Evolutionary conservation across 768 basidiomycete genomes (phyloP).

Genomic region (Tricholoma hemisulphureum): DNA sequence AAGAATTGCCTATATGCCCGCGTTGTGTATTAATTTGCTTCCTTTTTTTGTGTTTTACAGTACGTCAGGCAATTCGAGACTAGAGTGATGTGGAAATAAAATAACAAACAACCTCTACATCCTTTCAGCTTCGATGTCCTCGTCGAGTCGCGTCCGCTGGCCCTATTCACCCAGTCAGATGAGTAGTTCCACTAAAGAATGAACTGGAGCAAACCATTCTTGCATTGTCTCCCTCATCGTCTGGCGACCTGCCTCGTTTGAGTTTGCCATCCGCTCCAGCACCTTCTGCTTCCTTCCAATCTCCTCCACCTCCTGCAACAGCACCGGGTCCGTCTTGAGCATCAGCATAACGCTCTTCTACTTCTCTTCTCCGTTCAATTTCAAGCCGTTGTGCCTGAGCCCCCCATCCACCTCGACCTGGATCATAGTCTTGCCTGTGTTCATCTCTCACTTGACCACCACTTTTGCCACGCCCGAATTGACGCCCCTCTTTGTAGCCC

Average conservation of each 20-base stretch:
- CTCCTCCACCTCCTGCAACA: slow-evolving; percentile 80
- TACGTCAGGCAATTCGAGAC: not conserved
- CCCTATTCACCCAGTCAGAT: slow-evolving; percentile 35
- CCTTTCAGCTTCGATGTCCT: slow-evolving; percentile 64
- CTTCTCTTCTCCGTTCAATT: slow-evolving; percentile 73
- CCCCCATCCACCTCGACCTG: slow-evolving; percentile 94
- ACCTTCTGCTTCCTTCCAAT: slow-evolving; percentile 73
- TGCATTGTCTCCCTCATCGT: slow-evolving; percentile 64
- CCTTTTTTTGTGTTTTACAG: not conserved
- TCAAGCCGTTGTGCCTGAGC: slow-evolving; percentile 78
- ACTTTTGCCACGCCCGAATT: slow-evolving; percentile 96
- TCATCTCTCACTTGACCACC: slow-evolving; percentile 98
- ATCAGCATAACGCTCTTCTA: slow-evolving; percentile 85
- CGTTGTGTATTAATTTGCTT: slow-evolving; percentile 19
- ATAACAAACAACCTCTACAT: slow-evolving; percentile 47
- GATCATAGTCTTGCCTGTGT: slow-evolving; percentile 94
- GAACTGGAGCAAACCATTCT: slow-evolving; percentile 48
- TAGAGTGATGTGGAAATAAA: slow-evolving; percentile 14
- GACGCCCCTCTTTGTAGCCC: slow-evolving; percentile 94
- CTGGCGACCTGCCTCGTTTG: slow-evolving; percentile 78
- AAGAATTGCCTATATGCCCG: slow-evolving; percentile 14
- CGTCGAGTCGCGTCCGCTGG: slow-evolving; percentile 61
- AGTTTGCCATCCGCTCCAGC: slow-evolving; percentile 32
- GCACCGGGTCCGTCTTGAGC: slow-evolving; percentile 76
- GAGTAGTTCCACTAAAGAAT: slow-evolving; percentile 5